A percentile compares a stretch with the other conserved stretches of the same genome.
These are phyloP conservation scores for Neurospora sp. DNA, from an alignment of 495 filamentous ascomycete genomes.

Conservation along the genomic window DNA sequence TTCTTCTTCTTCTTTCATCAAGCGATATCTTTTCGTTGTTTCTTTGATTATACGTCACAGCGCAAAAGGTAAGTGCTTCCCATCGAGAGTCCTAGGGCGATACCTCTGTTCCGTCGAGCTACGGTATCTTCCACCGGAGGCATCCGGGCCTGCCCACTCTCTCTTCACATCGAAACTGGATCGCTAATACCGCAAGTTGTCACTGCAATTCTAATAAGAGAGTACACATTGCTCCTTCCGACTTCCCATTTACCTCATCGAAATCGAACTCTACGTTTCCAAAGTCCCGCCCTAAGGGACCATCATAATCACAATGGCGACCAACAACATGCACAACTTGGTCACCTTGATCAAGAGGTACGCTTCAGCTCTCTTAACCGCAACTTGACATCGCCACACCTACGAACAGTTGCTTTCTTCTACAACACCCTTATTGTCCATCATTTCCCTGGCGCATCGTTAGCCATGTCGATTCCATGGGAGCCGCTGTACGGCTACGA, in stretches of 20 bases:
- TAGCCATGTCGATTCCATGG: background rate
- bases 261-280: background rate
- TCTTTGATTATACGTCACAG: background rate
- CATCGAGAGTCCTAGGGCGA: background rate
- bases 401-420: too few relatives aligned
- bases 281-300: background rate
- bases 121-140: background rate
- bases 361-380: slow-evolving; percentile 11
- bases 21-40: background rate
- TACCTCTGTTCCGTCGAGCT: background rate
- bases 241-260: background rate
- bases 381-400: background rate
- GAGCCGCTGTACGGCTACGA: background rate
- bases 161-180: background rate
- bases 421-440: background rate
- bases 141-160: background rate
- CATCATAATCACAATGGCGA: slow-evolving; percentile 33
- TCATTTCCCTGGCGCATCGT: background rate
- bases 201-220: background rate
- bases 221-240: background rate
- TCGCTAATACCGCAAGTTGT: background rate
- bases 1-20: background rate
- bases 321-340: slow-evolving; percentile 83
- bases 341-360: slow-evolving; percentile 98
- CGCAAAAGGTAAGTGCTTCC: background rate